A percentile compares a stretch with the other conserved stretches of the same genome.
These are phyloP conservation scores for Xylariaceae sp. DNA, from an alignment of 2,329 filamentous ascomycete genomes.

Conservation along the genomic window DNA sequence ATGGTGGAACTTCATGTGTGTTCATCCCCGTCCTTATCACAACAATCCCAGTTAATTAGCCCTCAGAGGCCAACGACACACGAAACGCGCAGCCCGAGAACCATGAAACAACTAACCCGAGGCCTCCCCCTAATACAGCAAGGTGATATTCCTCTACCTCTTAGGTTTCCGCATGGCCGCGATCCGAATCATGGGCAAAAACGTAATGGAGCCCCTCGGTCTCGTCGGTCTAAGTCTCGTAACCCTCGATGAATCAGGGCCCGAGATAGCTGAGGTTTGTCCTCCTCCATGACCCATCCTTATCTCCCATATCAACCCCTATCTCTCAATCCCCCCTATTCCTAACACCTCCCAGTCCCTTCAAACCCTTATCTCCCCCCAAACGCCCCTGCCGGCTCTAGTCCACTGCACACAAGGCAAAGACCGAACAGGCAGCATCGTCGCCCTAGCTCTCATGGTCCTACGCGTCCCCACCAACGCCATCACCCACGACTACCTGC, in stretches of 20 bases:
- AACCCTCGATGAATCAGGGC: slow-evolving; percentile 61
- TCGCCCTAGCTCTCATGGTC: slow-evolving; percentile 63
- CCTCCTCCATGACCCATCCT: background rate
- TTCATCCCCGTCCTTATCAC: background rate
- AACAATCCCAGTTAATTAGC: background rate
- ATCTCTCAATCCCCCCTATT: background rate
- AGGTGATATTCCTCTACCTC: slow-evolving; percentile 52
- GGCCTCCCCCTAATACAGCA: slow-evolving; percentile 35
- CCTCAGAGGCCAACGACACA: background rate
- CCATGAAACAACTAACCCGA: background rate
- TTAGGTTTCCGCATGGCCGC: slow-evolving; percentile 64
- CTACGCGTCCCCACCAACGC: slow-evolving; percentile 52
- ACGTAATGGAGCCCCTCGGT: slow-evolving; percentile 68
- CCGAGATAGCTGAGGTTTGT: slow-evolving; percentile 49
- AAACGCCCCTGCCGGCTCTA: slow-evolving; percentile 55
- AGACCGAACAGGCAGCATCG: slow-evolving; percentile 70
- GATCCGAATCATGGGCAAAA: slow-evolving; percentile 60
- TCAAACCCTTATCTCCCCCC: slow-evolving; percentile 41
- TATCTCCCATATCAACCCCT: background rate
- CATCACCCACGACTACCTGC: slow-evolving; percentile 66
- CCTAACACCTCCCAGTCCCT: slow-evolving; percentile 37
- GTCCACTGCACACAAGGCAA: slow-evolving; percentile 89
- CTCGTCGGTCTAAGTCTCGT: slow-evolving; percentile 65
- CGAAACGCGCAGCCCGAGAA: background rate
- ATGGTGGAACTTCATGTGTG: slow-evolving; percentile 60